Conservation (phyloP, 1,284 basidiomycete species). For the Malassezia japonica region DNA sequence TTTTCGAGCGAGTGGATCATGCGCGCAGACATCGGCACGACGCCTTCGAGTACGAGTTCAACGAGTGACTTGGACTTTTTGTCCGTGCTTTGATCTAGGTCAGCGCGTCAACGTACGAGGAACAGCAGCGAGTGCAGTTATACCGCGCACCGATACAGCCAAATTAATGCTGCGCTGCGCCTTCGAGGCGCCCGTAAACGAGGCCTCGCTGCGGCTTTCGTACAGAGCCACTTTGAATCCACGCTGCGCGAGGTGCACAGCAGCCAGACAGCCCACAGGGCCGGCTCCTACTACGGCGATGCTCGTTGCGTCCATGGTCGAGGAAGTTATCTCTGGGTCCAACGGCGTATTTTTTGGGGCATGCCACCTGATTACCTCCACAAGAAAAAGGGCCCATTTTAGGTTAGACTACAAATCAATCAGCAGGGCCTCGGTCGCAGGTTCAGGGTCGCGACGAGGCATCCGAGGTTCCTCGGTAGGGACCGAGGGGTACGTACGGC, state of each 20-base stretch:
- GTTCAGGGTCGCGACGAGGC: no score
- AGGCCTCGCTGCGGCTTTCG: conserved; percentile 64
- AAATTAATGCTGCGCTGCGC: conserved; percentile 76
- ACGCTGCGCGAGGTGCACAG: conserved; percentile 70
- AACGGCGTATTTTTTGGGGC: background rate
- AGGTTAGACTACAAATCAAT: conserved; percentile 11
- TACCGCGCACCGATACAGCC: conserved; percentile 84
- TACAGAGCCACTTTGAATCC: conserved; percentile 86
- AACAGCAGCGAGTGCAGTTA: conserved; percentile 73
- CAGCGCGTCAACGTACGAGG: conserved; percentile 10
- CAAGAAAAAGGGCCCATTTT: background rate
- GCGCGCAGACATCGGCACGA: conserved; percentile 85
- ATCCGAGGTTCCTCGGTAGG: no score
- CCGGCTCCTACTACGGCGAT: conserved; percentile 64
- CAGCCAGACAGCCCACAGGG: conserved; percentile 85
- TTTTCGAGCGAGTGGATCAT: conserved; percentile 71
- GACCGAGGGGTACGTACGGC: no score
- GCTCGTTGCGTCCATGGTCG: background rate
- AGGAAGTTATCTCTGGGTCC: background rate
- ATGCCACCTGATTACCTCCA: no score
- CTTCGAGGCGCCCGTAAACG: conserved; percentile 21
- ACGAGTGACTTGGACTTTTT: no score
- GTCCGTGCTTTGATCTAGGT: no score
- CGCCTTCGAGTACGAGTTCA: no score
- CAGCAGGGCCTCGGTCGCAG: conserved; percentile 4